A percentile compares a stretch with the other conserved stretches of the same genome.
Evolutionary conservation across 345 rosid species (phyloP).

Genomic region (Lagerstroemia speciosa): DNA sequence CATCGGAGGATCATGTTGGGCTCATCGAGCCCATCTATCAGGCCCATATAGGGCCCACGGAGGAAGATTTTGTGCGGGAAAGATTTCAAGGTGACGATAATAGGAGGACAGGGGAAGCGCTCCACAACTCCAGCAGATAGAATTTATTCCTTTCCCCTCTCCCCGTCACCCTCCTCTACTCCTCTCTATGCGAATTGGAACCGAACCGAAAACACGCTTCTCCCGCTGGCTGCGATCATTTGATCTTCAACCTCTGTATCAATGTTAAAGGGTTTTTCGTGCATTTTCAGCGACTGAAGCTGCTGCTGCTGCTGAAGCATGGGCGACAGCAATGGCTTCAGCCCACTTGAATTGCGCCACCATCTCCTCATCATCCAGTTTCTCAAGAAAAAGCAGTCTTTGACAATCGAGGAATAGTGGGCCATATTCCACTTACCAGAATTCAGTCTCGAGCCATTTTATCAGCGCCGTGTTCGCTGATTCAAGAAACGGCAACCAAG

Average conservation of each 20-base stretch:
- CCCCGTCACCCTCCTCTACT: background rate
- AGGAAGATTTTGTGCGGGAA: too few relatives aligned
- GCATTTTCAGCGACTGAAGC: background rate
- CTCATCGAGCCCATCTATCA: too few relatives aligned
- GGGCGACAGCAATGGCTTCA: conserved; percentile 29
- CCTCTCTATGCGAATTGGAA: background rate
- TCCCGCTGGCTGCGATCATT: too few relatives aligned
- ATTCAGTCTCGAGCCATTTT: conserved; percentile 21
- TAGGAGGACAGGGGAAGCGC: too few relatives aligned
- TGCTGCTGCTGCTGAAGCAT: background rate
- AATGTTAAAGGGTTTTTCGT: background rate
- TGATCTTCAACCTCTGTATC: too few relatives aligned
- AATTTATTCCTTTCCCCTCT: background rate
- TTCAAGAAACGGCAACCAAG: conserved; percentile 22
- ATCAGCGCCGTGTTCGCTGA: conserved; percentile 28
- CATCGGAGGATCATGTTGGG: too few relatives aligned
- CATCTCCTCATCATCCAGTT: conserved; percentile 18
- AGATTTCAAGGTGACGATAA: too few relatives aligned
- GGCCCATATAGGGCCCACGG: too few relatives aligned
- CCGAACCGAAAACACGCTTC: too few relatives aligned
- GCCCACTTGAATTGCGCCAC: conserved; percentile 36
- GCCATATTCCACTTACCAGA: conserved; percentile 17
- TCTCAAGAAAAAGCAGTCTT: conserved; percentile 20
- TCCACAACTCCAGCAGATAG: too few relatives aligned
- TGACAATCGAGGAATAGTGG: conserved; percentile 15